Evolutionary conservation across 495 filamentous ascomycete genomes (phyloP).

Genomic region (Astrocystis sublimbata): DNA sequence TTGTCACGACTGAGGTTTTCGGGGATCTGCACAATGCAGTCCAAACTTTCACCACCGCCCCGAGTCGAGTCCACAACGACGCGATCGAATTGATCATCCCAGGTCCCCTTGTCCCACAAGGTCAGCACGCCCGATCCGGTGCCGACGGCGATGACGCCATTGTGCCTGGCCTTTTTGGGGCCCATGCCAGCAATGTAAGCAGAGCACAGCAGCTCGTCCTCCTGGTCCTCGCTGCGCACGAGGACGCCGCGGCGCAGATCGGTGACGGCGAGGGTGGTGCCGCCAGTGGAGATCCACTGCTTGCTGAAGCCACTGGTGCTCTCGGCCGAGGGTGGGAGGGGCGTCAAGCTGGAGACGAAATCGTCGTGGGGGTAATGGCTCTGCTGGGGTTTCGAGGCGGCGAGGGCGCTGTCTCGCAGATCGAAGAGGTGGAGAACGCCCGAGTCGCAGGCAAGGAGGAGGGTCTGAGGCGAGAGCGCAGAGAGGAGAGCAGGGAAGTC

Average conservation of each 20-base stretch:
- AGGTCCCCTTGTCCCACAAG: conserved; percentile 88
- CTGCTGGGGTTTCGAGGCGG: conserved; percentile 63
- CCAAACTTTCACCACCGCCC: conserved; percentile 65
- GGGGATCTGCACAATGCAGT: conserved; percentile 67
- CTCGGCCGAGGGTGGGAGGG: conserved; percentile 72
- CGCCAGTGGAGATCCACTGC: conserved; percentile 90
- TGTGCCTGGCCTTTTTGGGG: conserved; percentile 59
- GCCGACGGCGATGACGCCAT: conserved; percentile 78
- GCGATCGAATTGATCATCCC: conserved; percentile 92
- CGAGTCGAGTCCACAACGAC: conserved; percentile 68
- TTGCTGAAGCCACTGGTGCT: conserved; percentile 84
- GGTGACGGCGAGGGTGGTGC: conserved; percentile 83
- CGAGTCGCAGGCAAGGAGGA: conserved; percentile 88
- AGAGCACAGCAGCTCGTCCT: conserved; percentile 84
- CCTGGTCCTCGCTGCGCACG: conserved; percentile 86
- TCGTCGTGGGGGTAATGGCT: conserved; percentile 86
- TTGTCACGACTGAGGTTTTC: conserved; percentile 65
- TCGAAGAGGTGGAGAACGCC: conserved; percentile 89
- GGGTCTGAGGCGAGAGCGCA: conserved; percentile 78
- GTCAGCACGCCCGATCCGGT: conserved; percentile 78
- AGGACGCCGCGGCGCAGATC: conserved; percentile 82
- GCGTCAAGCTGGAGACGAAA: conserved; percentile 86
- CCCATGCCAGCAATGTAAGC: conserved; percentile 68
- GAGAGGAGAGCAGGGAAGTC: conserved; percentile 80
- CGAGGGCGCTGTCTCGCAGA: conserved; percentile 66